Evolutionary conservation across 192 early-diverging fungal species (phyloP).

Genomic region (Coemansia sp.): DNA sequence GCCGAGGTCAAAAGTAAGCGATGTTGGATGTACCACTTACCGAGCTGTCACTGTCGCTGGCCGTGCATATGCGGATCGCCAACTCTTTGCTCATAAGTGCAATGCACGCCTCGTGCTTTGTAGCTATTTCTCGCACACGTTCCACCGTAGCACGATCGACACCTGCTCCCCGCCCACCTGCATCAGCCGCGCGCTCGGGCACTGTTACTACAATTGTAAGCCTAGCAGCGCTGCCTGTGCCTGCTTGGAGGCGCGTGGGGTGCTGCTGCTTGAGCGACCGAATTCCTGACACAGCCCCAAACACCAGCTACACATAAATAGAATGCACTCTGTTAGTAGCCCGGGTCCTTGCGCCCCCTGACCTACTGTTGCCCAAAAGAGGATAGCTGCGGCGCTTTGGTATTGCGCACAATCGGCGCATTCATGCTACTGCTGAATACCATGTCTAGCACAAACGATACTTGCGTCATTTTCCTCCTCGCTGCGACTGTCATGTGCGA

Average conservation of each 20-base stretch:
- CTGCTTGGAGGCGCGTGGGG: constrained; percentile 6
- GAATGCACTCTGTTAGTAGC: background rate
- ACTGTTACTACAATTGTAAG: constrained; percentile 16
- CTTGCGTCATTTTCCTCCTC: constrained; percentile 46
- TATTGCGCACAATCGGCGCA: background rate
- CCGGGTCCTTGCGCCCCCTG: background rate
- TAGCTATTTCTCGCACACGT: constrained; percentile 6
- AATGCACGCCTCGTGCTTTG: constrained; percentile 23
- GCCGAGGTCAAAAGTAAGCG: background rate
- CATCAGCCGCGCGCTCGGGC: constrained; percentile 5
- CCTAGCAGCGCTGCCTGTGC: background rate
- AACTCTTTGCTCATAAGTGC: constrained; percentile 33
- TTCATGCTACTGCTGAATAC: background rate
- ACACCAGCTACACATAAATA: constrained; percentile 34
- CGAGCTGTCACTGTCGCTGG: constrained; percentile 9
- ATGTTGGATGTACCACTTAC: constrained; percentile 17
- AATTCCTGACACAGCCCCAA: constrained; percentile 40
- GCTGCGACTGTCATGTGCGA: constrained; percentile 14
- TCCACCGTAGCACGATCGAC: background rate
- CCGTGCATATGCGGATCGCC: constrained; percentile 25
- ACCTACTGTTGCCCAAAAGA: background rate
- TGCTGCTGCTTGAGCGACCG: constrained; percentile 47
- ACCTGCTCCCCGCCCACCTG: background rate
- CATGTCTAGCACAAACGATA: constrained; percentile 4
- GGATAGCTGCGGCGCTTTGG: background rate